phyloP scores from a whole-genome alignment of 371 early-diverging fungal genomes.

The Apophysomyces sp. region DNA sequence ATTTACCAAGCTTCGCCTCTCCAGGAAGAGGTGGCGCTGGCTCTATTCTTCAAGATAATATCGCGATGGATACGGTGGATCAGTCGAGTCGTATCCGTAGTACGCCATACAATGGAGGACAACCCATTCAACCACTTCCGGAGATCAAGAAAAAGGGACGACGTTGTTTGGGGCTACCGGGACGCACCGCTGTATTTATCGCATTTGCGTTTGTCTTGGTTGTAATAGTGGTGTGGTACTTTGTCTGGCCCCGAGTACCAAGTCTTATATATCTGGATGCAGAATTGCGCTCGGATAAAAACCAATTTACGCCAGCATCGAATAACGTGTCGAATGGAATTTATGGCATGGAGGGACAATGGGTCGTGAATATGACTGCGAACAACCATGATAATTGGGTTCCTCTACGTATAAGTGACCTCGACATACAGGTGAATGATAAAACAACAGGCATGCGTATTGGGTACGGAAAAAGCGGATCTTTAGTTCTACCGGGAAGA shows the following conservation, averaged over 20 bases:
- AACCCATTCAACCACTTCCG: conserved; percentile 8
- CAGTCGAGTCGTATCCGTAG: conserved; percentile 8
- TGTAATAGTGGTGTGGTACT: conserved; percentile 33
- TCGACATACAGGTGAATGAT: conserved; percentile 12
- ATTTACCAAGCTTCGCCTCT: conserved; percentile 31
- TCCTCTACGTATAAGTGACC: conserved; percentile 17
- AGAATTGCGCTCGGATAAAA: conserved; percentile 3
- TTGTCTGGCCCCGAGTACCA: conserved; percentile 47
- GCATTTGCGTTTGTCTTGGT: conserved; percentile 26
- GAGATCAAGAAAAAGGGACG: conserved; percentile 25
- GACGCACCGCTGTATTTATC: conserved; percentile 24
- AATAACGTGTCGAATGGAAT: neutral
- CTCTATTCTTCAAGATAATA: conserved; percentile 40
- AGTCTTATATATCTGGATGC: conserved; percentile 19
- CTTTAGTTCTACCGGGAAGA: conserved; percentile 7
- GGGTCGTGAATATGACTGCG: conserved; percentile 20
- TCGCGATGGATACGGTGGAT: conserved; percentile 41
- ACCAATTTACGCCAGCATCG: neutral
- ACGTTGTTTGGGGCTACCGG: conserved; percentile 22
- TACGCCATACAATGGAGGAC: neutral
- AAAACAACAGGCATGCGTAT: conserved; percentile 7
- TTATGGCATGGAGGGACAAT: conserved; percentile 2
- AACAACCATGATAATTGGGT: conserved; percentile 28
- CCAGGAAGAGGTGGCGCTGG: conserved; percentile 26
- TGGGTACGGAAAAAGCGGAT: conserved; percentile 19